Base-by-base conservation (phyloP, 306 rosid genomes). In the Luffa aegyptiaca region DNA sequence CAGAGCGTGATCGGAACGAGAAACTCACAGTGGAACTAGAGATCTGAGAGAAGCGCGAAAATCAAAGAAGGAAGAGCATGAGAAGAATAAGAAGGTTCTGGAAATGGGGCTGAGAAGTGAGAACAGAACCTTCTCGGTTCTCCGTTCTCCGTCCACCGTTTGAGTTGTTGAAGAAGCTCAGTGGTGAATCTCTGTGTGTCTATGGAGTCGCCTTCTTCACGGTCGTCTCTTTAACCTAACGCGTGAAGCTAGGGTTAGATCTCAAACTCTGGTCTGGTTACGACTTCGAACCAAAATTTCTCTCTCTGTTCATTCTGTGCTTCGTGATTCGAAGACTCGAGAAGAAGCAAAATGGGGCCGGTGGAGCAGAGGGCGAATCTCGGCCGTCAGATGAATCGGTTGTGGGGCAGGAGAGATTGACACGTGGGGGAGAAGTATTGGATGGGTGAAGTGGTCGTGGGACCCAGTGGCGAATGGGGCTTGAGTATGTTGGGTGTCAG, bases 361-460 rank as follows among this genome's bases (percentile, higher is more conserved):
- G 85, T 49, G 64, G 84, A 83, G 84, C 1, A 61, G n/a, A 1
- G 21, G 2, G 55, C 77, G 58, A 81, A 80, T 88, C 59, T 12
- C 16, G 33, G 18, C 86, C 86, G 88, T 82, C 10, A 0, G 93
- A 89, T 83, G 42, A 3, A 72, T 9, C 39, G 76, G 10, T 64
- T 35, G 39, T 33, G 80, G 49, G 64, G 33, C 26, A 35, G 20
- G 11, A 1, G 44, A 11, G 66, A 14, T 8, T 41, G 17, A 85
- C 84, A 90, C 92, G 86, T 90, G 90, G 96, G 78, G 88, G 70
- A 84, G 82, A 75, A 81, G 48, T 80, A 88, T 17, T 84, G 86
- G 89, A 5, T 0, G 1, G 49, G 2, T 78, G 88, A 81, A 68
- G 84, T 84, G 89, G 89, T 76, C 35, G 52, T 16, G 79, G 77